These are phyloP conservation scores for Lactarius tabidus DNA, from an alignment of 768 basidiomycete genomes.

Conservation along the genomic window DNA sequence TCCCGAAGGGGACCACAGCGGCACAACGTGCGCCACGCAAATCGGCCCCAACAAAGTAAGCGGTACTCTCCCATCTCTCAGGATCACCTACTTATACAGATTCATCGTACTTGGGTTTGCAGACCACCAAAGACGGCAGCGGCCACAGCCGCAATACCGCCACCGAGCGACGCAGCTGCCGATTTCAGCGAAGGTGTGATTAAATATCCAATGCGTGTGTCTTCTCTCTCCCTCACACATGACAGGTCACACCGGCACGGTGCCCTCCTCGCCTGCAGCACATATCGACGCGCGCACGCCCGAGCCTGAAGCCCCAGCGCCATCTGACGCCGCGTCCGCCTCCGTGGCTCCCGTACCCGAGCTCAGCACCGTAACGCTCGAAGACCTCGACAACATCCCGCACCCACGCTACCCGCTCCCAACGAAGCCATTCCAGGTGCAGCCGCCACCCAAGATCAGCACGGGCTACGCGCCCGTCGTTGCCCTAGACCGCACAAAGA, in stretches of 20 bases:
- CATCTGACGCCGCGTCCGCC: not conserved
- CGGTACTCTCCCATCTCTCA: not conserved
- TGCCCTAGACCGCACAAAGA: constrained; percentile 60
- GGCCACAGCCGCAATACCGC: not conserved
- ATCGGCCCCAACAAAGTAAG: constrained; percentile 31
- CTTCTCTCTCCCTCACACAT: not conserved
- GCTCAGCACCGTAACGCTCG: constrained; percentile 13
- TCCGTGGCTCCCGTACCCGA: constrained; percentile 9
- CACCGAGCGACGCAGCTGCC: constrained; percentile 9
- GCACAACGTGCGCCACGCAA: constrained; percentile 33
- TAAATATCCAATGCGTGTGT: not conserved
- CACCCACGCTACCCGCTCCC: constrained; percentile 75
- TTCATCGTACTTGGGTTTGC: not conserved
- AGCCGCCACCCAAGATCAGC: constrained; percentile 70
- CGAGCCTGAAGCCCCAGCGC: constrained; percentile 9
- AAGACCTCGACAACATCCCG: constrained; percentile 54
- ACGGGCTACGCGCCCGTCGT: constrained; percentile 66
- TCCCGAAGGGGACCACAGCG: constrained; percentile 27
- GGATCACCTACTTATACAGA: not conserved
- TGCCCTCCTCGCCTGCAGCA: constrained; percentile 25
- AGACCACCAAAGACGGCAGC: not conserved
- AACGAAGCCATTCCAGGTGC: constrained; percentile 79
- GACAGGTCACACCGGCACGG: constrained; percentile 25
- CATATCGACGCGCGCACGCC: constrained; percentile 15
- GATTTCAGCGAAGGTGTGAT: constrained; percentile 18